Base-by-base conservation (phyloP, 2,329 filamentous ascomycete species). In the Fusarium sp. region DNA sequence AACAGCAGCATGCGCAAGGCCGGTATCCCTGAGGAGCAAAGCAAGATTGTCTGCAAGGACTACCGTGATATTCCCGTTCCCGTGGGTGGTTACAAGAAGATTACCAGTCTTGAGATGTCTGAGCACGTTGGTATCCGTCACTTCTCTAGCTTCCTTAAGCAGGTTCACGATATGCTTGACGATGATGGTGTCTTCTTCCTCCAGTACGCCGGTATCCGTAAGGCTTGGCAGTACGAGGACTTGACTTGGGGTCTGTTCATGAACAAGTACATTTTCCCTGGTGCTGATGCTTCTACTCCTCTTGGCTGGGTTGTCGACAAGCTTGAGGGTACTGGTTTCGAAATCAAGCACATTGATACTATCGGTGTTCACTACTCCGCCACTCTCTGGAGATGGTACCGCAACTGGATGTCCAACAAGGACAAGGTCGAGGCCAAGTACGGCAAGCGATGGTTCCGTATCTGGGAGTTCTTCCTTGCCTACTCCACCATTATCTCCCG, bases 191-290 rank as follows among this genome's bases (percentile, higher is more conserved):
- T 93, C 71, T 97, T 98, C 85, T 97, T 96, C 88, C 86, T 98
- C 65, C 96, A 98, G 82, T 94, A 97, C 75, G 94, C 95, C 74
- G 96, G 96, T 83, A 88, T 99, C 66, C 91, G 96, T 74, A 97
- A 97, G 85, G 85, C 87, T 69, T 98, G 96, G 96, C 96, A 98
- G 82, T 98, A 97, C 78, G 94, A 98, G 85, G 95, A 98, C 83
- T 88, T 97, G 52, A 92, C 95, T 80, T 98, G 96, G 96, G 96
- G 96, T 79, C 87, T 98, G 46, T 98, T 97, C 88, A 97, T 98
- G 94, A 98, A 98, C 90, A 97, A 97, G 85, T 97, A 98, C 82
- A 87, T 98, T 80, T 98, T 98, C 88, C 96, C 94, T 34, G 96
- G 96, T 78, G 96, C 96, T 52, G 96, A 98, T 78, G 96, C 96